phyloP scores from a whole-genome alignment of 768 basidiomycete species.

The Auricularia sp. region DNA sequence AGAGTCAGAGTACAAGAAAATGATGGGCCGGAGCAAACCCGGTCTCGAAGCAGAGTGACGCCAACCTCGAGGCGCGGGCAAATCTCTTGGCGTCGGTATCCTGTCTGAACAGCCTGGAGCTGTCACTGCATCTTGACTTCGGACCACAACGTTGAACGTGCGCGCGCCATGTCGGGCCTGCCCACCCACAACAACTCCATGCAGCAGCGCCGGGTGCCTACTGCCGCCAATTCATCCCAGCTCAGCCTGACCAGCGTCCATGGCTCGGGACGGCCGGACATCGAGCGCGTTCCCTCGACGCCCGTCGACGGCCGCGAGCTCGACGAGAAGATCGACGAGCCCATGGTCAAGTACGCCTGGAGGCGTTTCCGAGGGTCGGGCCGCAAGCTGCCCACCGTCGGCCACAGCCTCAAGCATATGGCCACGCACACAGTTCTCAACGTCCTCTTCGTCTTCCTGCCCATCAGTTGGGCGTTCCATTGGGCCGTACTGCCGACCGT shows the following conservation, averaged over 20 bases:
- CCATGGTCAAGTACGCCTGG: background rate
- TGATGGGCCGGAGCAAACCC: too few species aligned
- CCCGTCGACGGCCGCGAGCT: background rate
- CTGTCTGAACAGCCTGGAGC: too few species aligned
- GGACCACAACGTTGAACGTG: too few species aligned
- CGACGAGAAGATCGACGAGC: constrained; percentile 1
- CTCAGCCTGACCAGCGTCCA: background rate
- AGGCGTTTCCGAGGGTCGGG: background rate
- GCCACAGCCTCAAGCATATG: background rate
- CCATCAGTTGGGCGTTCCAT: background rate
- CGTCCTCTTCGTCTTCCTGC: background rate
- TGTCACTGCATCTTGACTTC: too few species aligned
- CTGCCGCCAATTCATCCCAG: background rate
- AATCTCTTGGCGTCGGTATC: too few species aligned
- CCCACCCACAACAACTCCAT: too few species aligned
- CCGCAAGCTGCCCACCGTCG: background rate
- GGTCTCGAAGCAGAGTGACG: too few species aligned
- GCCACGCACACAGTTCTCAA: background rate
- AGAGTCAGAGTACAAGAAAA: too few species aligned
- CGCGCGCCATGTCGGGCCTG: too few species aligned
- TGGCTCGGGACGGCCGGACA: background rate
- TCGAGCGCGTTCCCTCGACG: background rate
- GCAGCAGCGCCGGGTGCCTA: too few species aligned
- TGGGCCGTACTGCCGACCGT: background rate
- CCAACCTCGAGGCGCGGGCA: too few species aligned